phyloP scores from a whole-genome alignment of 805 yeast genomes.

The Candida vaughaniae region DNA sequence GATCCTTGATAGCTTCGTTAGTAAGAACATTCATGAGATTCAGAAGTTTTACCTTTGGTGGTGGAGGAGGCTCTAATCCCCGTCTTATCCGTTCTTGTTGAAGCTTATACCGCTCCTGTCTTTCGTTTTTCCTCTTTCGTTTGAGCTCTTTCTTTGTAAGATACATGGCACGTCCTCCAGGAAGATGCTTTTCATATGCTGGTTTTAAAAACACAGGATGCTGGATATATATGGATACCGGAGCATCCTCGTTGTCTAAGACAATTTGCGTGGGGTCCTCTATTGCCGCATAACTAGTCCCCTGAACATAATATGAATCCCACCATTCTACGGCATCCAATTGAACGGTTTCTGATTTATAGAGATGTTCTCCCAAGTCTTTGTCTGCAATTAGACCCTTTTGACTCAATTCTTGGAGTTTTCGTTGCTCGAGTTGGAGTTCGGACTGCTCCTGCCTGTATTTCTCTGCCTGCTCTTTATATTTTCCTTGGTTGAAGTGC shows the following conservation, averaged over 20 bases:
- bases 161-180: constrained; percentile 46
- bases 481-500: constrained; percentile 65
- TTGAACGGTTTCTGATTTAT: constrained; percentile 54
- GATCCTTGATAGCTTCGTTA: constrained; percentile 82
- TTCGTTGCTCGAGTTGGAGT: constrained; percentile 28
- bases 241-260: constrained; percentile 40
- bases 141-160: constrained; percentile 78
- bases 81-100: constrained; percentile 73
- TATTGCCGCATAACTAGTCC: constrained; percentile 28
- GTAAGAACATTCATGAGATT: constrained; percentile 87
- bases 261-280: constrained; percentile 21
- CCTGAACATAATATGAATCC: constrained; percentile 61
- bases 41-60: constrained; percentile 80
- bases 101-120: constrained; percentile 63
- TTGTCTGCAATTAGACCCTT: constrained; percentile 53
- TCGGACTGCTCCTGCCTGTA: constrained; percentile 48
- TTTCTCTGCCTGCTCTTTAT: constrained; percentile 51
- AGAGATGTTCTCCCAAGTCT: constrained; percentile 55
- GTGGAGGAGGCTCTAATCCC: constrained; percentile 85
- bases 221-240: constrained; percentile 70
- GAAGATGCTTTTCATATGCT: constrained; percentile 52
- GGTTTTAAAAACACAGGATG: constrained; percentile 73
- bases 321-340: constrained; percentile 70
- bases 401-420: constrained; percentile 27
- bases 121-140: constrained; percentile 65